phyloP scores from a whole-genome alignment of 2,329 filamentous ascomycete genomes.

The Fusarium sp. region DNA sequence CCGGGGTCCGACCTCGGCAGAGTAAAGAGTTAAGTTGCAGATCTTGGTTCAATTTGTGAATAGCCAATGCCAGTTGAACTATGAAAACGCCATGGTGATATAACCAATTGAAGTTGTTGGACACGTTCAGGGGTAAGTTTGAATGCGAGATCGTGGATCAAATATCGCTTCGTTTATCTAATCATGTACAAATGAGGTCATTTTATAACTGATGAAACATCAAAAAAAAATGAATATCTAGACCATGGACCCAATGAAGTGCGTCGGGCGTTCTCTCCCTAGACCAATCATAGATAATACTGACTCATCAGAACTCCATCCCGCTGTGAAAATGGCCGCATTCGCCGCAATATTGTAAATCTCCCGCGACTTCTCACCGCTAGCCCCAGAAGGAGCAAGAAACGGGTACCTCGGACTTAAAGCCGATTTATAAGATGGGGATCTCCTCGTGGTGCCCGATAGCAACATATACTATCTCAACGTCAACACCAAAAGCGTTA shows the following conservation, averaged over 20 bases:
- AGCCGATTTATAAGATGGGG: conserved; percentile 26
- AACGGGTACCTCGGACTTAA: conserved; percentile 34
- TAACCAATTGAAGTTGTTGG: conserved; percentile 22
- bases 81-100: not conserved
- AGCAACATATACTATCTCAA: conserved; percentile 6
- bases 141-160: conserved; percentile 5
- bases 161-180: conserved; percentile 11
- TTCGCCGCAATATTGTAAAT: conserved; percentile 32
- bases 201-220: conserved; percentile 24
- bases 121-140: conserved; percentile 2
- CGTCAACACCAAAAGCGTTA: not conserved
- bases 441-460: conserved; percentile 24
- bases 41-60: conserved; percentile 22
- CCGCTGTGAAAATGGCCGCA: conserved; percentile 31
- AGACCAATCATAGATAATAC: conserved; percentile 33
- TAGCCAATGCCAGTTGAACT: conserved; percentile 14
- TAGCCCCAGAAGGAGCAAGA: conserved; percentile 31
- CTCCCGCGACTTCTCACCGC: conserved; percentile 31
- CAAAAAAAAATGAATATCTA: conserved; percentile 7
- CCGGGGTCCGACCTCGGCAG: conserved; percentile 26
- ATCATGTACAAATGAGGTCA: conserved; percentile 30
- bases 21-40: conserved; percentile 15
- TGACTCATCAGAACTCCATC: conserved; percentile 35
- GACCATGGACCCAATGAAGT: conserved; percentile 16
- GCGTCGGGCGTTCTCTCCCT: not conserved